Evolutionary conservation across 805 yeast genomes (phyloP).

Genomic region (Hanseniaspora valbyensis): DNA sequence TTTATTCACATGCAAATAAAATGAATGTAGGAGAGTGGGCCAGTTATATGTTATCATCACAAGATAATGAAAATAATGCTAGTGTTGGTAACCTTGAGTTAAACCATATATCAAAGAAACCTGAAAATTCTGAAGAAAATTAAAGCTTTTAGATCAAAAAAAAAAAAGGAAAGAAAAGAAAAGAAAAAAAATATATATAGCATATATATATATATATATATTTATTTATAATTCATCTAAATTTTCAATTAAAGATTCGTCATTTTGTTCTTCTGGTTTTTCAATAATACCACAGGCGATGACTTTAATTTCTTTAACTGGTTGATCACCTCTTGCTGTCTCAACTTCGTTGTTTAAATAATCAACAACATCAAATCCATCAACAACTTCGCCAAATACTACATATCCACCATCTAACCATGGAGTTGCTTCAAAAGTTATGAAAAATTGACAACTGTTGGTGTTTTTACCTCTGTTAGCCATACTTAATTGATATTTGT

Average conservation of each 20-base stretch:
- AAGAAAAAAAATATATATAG: not conserved
- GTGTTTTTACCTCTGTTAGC: slow-evolving; percentile 71
- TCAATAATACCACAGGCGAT: slow-evolving; percentile 12
- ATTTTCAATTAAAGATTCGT: not conserved
- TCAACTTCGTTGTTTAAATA: slow-evolving; percentile 56
- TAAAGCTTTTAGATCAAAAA: too few relatives aligned
- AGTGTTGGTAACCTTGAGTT: slow-evolving; percentile 13
- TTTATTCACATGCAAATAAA: slow-evolving; percentile 53
- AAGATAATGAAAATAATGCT: slow-evolving; percentile 24
- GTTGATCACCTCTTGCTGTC: slow-evolving; percentile 62
- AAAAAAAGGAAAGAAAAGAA: too few relatives aligned
- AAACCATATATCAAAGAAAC: not conserved
- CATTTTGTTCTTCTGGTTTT: not conserved
- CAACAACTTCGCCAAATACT: slow-evolving; percentile 88
- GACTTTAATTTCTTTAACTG: slow-evolving; percentile 27
- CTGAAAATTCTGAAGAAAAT: not conserved
- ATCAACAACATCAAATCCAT: slow-evolving; percentile 72
- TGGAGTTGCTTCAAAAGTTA: slow-evolving; percentile 68
- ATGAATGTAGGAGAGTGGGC: slow-evolving; percentile 51
- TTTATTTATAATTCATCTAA: slow-evolving; percentile 13
- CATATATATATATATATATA: not conserved
- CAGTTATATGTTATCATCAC: slow-evolving; percentile 32
- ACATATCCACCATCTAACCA: slow-evolving; percentile 95
- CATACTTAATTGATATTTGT: slow-evolving; percentile 62
- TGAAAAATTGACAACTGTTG: slow-evolving; percentile 91